Conservation (phyloP, 2,329 filamentous ascomycete genomes). For the Rhinocladiella similis region DNA sequence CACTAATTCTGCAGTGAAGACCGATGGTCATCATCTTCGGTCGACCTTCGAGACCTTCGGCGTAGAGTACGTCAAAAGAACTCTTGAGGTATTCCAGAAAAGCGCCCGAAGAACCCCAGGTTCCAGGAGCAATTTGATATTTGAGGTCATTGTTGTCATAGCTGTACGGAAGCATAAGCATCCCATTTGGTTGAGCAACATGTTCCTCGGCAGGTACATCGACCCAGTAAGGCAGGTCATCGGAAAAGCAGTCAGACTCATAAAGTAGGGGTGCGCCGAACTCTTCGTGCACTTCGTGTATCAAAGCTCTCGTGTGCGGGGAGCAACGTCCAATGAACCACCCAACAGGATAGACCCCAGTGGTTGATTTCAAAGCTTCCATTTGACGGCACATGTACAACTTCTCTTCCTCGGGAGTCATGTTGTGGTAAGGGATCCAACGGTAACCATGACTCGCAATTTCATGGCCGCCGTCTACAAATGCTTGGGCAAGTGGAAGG, state of each 20-base stretch:
- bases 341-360: slow-evolving; percentile 49
- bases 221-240: slow-evolving; percentile 58
- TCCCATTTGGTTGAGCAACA: slow-evolving; percentile 44
- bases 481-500: slow-evolving; percentile 48
- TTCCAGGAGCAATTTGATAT: slow-evolving; percentile 46
- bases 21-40: slow-evolving; percentile 62
- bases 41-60: slow-evolving; percentile 48
- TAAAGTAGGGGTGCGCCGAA: slow-evolving; percentile 54
- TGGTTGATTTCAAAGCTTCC: slow-evolving; percentile 42
- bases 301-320: slow-evolving; percentile 47
- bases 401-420: slow-evolving; percentile 49
- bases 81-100: slow-evolving; percentile 36
- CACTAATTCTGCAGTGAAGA: slow-evolving; percentile 55
- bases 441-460: slow-evolving; percentile 52
- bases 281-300: slow-evolving; percentile 54
- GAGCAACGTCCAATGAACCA: slow-evolving; percentile 53
- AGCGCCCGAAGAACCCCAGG: slow-evolving; percentile 42
- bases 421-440: slow-evolving; percentile 54
- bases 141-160: slow-evolving; percentile 60
- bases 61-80: slow-evolving; percentile 56
- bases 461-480: slow-evolving; percentile 53
- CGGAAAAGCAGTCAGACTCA: slow-evolving; percentile 53
- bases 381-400: slow-evolving; percentile 49
- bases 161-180: slow-evolving; percentile 55
- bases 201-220: slow-evolving; percentile 50